These are phyloP conservation scores for Calonectria pseudoreteaudii DNA, from an alignment of 2,329 filamentous ascomycete species.

Conservation along the genomic window DNA sequence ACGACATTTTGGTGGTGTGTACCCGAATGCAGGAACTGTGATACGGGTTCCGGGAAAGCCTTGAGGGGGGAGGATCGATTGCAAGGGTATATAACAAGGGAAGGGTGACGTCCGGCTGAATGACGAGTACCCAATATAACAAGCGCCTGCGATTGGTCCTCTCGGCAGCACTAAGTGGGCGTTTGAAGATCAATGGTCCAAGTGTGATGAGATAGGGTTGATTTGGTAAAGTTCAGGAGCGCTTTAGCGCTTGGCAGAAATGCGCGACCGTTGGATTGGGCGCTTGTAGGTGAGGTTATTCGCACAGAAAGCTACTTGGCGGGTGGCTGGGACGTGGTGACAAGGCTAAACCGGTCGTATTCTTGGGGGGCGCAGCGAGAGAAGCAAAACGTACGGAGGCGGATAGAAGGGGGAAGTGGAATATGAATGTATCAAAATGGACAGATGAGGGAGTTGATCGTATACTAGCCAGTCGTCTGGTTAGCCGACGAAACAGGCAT, in stretches of 20 bases:
- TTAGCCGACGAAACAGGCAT: neutral
- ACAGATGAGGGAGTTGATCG: neutral
- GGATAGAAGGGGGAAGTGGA: neutral
- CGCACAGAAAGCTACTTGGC: neutral
- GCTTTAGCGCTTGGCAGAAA: slow-evolving; percentile 1
- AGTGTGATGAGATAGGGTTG: neutral
- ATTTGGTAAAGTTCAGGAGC: neutral
- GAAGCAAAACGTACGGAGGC: neutral
- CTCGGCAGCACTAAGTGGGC: slow-evolving; percentile 2
- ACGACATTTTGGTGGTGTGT: slow-evolving; percentile 56
- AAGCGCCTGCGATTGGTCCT: neutral
- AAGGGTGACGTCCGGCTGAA: neutral
- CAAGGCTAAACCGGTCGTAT: neutral
- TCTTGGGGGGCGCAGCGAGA: neutral
- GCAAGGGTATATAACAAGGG: slow-evolving; percentile 9
- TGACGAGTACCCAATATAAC: neutral
- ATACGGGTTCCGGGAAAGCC: neutral
- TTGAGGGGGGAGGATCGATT: neutral
- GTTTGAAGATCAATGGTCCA: neutral
- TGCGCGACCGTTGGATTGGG: slow-evolving; percentile 3
- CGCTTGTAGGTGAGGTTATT: slow-evolving; percentile 14
- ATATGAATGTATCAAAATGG: neutral
- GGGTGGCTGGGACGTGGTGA: neutral
- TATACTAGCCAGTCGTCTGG: neutral
- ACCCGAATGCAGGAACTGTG: neutral